A percentile compares a stretch with the other conserved stretches of the same genome.
phyloP scores from a whole-genome alignment of 495 filamentous ascomycete genomes.

The Daldinia loculata region DNA sequence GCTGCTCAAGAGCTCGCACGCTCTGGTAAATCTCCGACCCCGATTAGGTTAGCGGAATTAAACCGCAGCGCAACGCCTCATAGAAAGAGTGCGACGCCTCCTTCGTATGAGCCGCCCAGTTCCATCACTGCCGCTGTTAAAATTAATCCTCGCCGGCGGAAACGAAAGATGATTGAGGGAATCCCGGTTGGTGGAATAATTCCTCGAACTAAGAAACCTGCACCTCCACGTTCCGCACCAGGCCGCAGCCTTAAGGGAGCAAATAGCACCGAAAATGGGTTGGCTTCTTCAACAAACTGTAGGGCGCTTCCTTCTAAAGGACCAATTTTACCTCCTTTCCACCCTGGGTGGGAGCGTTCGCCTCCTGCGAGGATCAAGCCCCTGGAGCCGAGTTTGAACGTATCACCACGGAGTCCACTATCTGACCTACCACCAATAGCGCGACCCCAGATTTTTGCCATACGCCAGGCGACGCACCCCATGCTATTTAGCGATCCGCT shows the following conservation, averaged over 20 bases:
- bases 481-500: conserved; percentile 44
- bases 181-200: conserved; percentile 42
- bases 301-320: conserved; percentile 21
- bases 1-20: conserved; percentile 39
- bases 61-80: conserved; percentile 16
- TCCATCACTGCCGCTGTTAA: conserved; percentile 55
- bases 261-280: background rate
- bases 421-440: conserved; percentile 27
- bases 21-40: conserved; percentile 33
- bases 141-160: conserved; percentile 50
- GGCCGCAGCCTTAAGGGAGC: background rate
- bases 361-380: conserved; percentile 33
- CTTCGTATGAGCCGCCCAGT: conserved; percentile 13
- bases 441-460: conserved; percentile 16
- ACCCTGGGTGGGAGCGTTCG: conserved; percentile 36
- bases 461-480: conserved; percentile 25
- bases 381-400: conserved; percentile 34
- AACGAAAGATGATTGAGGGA: conserved; percentile 53
- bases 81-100: background rate
- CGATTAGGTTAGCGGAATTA: conserved; percentile 19
- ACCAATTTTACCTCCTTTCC: conserved; percentile 35
- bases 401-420: conserved; percentile 44
- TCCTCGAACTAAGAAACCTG: conserved; percentile 2
- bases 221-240: background rate
- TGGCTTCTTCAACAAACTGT: conserved; percentile 6